Evolutionary conservation across 805 yeast species (phyloP).

Genomic region (Teunomyces funiuensis): DNA sequence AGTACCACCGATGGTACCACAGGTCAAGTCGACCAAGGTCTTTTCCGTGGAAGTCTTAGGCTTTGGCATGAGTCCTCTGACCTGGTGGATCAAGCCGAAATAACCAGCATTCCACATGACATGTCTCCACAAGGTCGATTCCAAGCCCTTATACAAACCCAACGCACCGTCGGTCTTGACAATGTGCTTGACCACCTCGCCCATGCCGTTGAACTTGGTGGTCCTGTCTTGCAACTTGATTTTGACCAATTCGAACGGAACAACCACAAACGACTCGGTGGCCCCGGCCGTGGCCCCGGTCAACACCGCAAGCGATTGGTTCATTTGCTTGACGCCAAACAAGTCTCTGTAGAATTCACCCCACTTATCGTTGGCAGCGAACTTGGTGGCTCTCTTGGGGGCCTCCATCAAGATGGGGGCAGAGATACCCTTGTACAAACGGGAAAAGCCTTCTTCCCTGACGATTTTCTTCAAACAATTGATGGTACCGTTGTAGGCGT

Average conservation of each 20-base stretch:
- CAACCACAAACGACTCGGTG: constrained; percentile 93
- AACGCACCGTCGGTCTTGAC: constrained; percentile 73
- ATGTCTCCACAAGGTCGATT: constrained; percentile 97
- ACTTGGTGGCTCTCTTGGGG: constrained; percentile 97
- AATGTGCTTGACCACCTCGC: constrained; percentile 75
- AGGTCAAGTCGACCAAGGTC: constrained; percentile 81
- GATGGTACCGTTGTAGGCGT: constrained; percentile 77
- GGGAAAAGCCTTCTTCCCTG: constrained; percentile 76
- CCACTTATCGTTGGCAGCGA: constrained; percentile 98
- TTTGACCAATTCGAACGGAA: constrained; percentile 94
- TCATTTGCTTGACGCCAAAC: constrained; percentile 70
- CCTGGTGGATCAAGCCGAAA: constrained; percentile 91
- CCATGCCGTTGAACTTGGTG: constrained; percentile 79
- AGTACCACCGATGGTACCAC: constrained; percentile 97
- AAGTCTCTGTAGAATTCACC: constrained; percentile 73
- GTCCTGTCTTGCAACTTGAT: constrained; percentile 90
- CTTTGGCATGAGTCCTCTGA: constrained; percentile 74
- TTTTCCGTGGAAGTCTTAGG: constrained; percentile 70
- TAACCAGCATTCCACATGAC: constrained; percentile 97
- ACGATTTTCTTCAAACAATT: constrained; percentile 84
- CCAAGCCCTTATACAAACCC: constrained; percentile 91
- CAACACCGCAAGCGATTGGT: constrained; percentile 79
- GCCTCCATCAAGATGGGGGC: constrained; percentile 99
- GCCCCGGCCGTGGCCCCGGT: constrained; percentile 99
- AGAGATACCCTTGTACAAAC: constrained; percentile 88